Evolutionary conservation across 208 protist genomes (phyloP).

Genomic region (Crithidia bombi): DNA sequence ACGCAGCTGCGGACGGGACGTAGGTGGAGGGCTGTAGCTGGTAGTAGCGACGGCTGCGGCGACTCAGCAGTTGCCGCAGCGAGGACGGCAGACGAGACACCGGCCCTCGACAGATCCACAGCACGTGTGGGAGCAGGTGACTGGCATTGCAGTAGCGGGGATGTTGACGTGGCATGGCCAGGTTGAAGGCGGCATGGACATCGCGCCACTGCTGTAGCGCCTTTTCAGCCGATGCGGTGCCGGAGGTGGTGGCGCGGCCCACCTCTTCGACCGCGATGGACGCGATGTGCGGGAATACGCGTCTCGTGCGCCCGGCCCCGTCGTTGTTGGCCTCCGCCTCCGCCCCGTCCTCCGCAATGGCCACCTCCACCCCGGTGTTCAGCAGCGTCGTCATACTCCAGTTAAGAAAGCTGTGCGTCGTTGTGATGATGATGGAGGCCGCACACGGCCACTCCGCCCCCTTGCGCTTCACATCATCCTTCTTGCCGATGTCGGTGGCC

Average conservation of each 20-base stretch:
- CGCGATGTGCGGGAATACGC: slow-evolving; percentile 41
- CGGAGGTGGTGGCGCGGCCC: slow-evolving; percentile 4
- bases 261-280: slow-evolving; percentile 51
- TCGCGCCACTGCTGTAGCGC: slow-evolving; percentile 35
- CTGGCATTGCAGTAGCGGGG: slow-evolving; percentile 21
- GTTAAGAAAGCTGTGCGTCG: slow-evolving; percentile 26
- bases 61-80: slow-evolving; percentile 54
- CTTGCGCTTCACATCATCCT: slow-evolving; percentile 8
- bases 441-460: slow-evolving; percentile 16
- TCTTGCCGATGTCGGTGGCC: background rate
- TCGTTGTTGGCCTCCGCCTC: slow-evolving; percentile 5
- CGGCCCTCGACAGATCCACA: slow-evolving; percentile 62
- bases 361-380: slow-evolving; percentile 27
- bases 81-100: slow-evolving; percentile 38
- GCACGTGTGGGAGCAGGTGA: slow-evolving; percentile 36
- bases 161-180: slow-evolving; percentile 20
- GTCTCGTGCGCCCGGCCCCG: background rate
- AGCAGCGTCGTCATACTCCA: slow-evolving; percentile 31
- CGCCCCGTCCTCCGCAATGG: background rate
- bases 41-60: slow-evolving; percentile 74
- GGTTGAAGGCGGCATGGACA: slow-evolving; percentile 4
- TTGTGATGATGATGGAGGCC: slow-evolving; percentile 35
- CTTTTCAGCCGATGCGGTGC: slow-evolving; percentile 13
- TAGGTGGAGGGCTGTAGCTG: slow-evolving; percentile 49
- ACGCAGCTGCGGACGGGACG: slow-evolving; percentile 28